Conservation (phyloP, 148 eudicot genomes). For the Silene latifolia region DNA sequence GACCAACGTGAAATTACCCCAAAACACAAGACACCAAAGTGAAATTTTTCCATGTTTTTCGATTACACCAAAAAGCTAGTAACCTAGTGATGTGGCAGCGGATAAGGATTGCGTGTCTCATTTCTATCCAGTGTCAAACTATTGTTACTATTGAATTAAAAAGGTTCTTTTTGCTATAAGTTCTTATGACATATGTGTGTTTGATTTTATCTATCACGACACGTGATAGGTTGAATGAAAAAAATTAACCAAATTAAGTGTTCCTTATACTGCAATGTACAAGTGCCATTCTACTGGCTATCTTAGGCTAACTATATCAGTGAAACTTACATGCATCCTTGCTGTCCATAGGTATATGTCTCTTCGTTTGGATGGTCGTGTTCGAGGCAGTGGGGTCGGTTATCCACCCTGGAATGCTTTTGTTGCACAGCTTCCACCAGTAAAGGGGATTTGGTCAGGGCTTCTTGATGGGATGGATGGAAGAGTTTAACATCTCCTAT, state of each 20-base stretch:
- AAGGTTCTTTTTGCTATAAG: background rate
- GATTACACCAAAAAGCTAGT: background rate
- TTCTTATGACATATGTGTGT: background rate
- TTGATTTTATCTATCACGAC: background rate
- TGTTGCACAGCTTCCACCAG: constrained; percentile 82
- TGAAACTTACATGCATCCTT: constrained; percentile 9
- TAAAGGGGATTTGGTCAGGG: constrained; percentile 91
- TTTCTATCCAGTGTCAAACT: background rate
- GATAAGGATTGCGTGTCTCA: background rate
- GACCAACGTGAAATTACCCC: background rate
- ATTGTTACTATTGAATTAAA: background rate
- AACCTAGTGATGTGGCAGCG: background rate
- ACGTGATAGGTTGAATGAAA: constrained; percentile 1
- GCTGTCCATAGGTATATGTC: constrained; percentile 59
- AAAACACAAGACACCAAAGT: background rate
- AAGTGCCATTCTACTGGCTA: background rate
- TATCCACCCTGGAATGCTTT: constrained; percentile 99
- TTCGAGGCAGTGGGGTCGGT: constrained; percentile 94
- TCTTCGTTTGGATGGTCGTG: constrained; percentile 90
- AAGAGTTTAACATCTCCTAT: constrained; percentile 42
- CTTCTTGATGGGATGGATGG: constrained; percentile 95
- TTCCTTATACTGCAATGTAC: background rate
- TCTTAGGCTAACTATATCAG: background rate
- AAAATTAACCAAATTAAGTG: background rate
- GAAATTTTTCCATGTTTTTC: background rate